These are phyloP conservation scores for Aspergillus spinulosporus DNA, from an alignment of 2,329 filamentous ascomycete genomes.

Conservation along the genomic window DNA sequence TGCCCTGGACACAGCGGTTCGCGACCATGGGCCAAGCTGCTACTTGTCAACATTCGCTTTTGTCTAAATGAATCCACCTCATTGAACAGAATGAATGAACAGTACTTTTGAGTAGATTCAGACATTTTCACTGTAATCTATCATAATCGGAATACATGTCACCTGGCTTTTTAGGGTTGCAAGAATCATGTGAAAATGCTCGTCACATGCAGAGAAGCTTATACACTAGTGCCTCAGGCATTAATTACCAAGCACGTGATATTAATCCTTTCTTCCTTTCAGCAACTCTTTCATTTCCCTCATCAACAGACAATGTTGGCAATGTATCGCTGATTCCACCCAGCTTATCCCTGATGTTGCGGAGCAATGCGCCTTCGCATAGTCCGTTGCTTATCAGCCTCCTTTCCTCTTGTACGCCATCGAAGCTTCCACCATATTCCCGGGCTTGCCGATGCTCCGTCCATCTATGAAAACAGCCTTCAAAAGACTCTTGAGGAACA, in stretches of 20 bases:
- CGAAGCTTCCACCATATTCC: conserved; percentile 17
- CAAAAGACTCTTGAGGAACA: conserved; percentile 45
- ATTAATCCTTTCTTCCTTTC: no score
- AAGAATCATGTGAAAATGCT: conserved; percentile 4
- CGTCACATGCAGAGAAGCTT: neutral
- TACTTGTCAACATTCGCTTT: neutral
- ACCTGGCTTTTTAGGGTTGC: conserved; percentile 3
- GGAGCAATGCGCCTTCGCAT: conserved; percentile 29
- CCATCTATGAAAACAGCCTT: conserved; percentile 37
- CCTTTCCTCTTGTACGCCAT: conserved; percentile 1
- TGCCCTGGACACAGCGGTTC: neutral
- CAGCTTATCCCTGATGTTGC: conserved; percentile 15
- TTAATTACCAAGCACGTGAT: no score
- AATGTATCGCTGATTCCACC: neutral
- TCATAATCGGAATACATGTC: neutral
- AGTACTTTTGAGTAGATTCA: no score
- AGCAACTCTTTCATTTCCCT: no score
- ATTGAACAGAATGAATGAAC: no score
- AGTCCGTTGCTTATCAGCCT: conserved; percentile 12
- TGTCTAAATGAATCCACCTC: no score
- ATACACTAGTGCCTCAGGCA: no score
- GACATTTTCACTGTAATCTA: neutral
- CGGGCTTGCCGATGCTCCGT: conserved; percentile 18
- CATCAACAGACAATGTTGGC: neutral
- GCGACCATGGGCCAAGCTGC: neutral